phyloP scores from a whole-genome alignment of 805 yeast species.

The Priceomyces castillae region DNA sequence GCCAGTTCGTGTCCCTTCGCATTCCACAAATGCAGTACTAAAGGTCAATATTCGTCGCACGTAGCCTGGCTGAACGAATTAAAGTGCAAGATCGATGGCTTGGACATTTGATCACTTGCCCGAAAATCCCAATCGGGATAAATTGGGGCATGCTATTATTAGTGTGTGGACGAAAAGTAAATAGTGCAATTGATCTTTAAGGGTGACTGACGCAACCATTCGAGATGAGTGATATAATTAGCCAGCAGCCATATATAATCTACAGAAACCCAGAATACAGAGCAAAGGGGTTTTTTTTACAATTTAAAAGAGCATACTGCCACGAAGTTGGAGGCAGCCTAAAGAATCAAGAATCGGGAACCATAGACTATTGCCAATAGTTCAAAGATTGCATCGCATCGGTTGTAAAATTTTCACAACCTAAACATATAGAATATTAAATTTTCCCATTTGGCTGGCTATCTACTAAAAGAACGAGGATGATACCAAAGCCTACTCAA shows the following conservation, averaged over 20 bases:
- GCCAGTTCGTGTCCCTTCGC: neutral
- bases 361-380: neutral
- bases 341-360: neutral
- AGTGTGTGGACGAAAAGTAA: neutral
- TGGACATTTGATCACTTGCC: neutral
- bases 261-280: no score
- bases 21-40: neutral
- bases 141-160: neutral
- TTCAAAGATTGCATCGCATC: no score
- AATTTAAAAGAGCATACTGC: neutral
- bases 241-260: neutral
- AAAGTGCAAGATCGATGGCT: neutral
- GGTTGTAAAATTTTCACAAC: no score
- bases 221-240: neutral
- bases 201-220: no score
- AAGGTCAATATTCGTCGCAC: neutral
- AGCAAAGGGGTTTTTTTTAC: no score
- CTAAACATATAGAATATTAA: no score
- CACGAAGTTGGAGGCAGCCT: neutral
- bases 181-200: neutral
- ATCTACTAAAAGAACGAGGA: no score
- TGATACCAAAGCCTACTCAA: constrained; percentile 22
- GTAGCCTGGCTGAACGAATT: neutral
- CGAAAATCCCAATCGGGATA: neutral
- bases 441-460: no score